phyloP scores from a whole-genome alignment of 371 early-diverging fungal genomes.

The Scutellospora calospora region DNA sequence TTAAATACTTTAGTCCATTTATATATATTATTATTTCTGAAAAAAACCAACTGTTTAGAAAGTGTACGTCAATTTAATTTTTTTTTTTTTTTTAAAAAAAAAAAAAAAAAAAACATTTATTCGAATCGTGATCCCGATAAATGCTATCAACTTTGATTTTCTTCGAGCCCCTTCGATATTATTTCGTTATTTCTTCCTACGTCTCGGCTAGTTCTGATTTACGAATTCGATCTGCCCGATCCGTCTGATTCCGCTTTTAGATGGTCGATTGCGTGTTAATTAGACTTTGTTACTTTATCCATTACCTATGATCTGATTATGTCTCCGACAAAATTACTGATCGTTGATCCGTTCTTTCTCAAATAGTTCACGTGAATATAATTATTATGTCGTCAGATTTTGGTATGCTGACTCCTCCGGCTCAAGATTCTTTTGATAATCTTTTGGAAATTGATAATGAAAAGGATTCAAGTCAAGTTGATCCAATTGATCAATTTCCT shows the following conservation, averaged over 20 bases:
- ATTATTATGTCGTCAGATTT: conserved; percentile 56
- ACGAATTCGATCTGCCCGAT: conserved; percentile 11
- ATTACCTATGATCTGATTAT: background rate
- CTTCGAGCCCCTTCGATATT: background rate
- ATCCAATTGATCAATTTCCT: too few species aligned
- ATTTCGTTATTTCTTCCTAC: background rate
- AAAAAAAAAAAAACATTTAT: background rate
- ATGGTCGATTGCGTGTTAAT: background rate
- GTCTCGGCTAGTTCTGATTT: background rate
- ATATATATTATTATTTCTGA: too few species aligned
- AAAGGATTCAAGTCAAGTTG: background rate
- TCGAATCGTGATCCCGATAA: background rate
- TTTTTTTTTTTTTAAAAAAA: background rate
- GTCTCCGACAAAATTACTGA: background rate
- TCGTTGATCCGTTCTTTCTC: background rate
- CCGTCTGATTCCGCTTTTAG: background rate
- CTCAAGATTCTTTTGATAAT: background rate
- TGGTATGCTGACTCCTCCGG: conserved; percentile 52
- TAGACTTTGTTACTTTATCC: background rate
- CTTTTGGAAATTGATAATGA: background rate
- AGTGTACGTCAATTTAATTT: background rate
- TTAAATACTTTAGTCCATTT: too few species aligned
- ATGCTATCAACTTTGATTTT: background rate
- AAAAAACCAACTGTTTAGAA: too few species aligned
- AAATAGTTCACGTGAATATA: too few species aligned